Evolutionary conservation across 805 yeast species (phyloP), one percentile per base, ranked within the genome.

Genomic region (Zygosaccharomyces rouxii): DNA sequence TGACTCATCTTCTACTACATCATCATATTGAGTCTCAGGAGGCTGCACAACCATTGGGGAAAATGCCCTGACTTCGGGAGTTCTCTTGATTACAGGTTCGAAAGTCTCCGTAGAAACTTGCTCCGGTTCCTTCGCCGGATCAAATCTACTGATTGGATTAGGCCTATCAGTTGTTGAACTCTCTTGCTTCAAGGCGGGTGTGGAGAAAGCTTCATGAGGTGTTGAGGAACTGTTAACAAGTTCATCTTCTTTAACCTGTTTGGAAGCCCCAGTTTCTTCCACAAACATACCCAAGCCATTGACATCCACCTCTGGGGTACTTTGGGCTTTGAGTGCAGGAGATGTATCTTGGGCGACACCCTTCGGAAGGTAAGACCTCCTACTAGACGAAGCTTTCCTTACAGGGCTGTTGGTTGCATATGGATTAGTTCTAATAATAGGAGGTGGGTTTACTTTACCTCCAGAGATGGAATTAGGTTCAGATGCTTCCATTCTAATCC

Each of bases 21-120:
- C 78, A 28, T 74, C 78, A 16, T 73, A 78, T 14, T 73, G 79
- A 1, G 78, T 83, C 13, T 59, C 68, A 33, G 62, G 64, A 16
- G 58, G 58, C 21, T 55, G 51, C 5, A 42, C 42, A 7, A 47
- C 31, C 25, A 52, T 39, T 9, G 59, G 54, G 29, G 58, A 53
- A 31, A 51, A 59, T 13, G 62, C 54, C 13, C 49, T 51, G 11
- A 53, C 51, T 16, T 52, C 57, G 2, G 61, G 48, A 4, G 57
- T 53, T 29, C 56, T 62, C 44, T 62, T 58, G n/a, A 68, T 65
- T 1, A 62, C 59, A 4, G 70, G 63, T 46, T 55, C 63, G 39
- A 62, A 61, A 9, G 54, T 44, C 11, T 58, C 58, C 13, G 51
- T 44, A 5, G 59, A 40, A 22, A 55, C 31, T 10, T 41, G 52